Conservation (phyloP, 2,329 filamentous ascomycete species). For the Graphilbum sp. region DNA sequence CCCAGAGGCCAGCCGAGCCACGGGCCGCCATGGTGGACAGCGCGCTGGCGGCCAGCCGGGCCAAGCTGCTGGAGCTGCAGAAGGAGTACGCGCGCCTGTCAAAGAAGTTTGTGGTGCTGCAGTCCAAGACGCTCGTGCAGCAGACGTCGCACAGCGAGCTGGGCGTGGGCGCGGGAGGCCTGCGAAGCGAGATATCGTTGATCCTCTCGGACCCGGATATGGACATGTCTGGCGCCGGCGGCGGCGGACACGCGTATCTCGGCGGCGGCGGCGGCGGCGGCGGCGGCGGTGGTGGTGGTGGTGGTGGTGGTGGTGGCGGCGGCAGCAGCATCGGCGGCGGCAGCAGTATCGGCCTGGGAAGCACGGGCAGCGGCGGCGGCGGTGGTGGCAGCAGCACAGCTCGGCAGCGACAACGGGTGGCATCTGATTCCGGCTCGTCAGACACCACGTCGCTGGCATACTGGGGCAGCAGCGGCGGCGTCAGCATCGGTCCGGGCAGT, state of each 20-base stretch:
- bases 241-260: neutral
- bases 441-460: constrained; percentile 20
- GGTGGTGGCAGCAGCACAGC: neutral
- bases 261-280: too few relatives aligned
- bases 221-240: constrained; percentile 19
- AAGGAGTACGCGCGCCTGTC: constrained; percentile 32
- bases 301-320: too few relatives aligned
- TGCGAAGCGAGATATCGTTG: neutral
- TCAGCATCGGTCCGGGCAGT: constrained; percentile 19
- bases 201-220: constrained; percentile 15
- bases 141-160: constrained; percentile 1
- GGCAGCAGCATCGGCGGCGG: neutral
- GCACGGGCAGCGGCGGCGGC: too few relatives aligned
- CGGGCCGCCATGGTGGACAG: constrained; percentile 27
- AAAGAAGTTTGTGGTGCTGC: constrained; percentile 34
- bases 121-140: constrained; percentile 16
- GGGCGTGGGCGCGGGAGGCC: constrained; percentile 5
- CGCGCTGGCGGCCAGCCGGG: constrained; percentile 32
- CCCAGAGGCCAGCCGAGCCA: constrained; percentile 13
- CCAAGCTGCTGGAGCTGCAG: constrained; percentile 36
- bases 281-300: too few relatives aligned
- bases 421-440: constrained; percentile 26
- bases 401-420: constrained; percentile 19
- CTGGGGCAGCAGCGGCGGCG: constrained; percentile 17
- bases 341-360: too few relatives aligned